Evolutionary conservation across 345 rosid species (phyloP).

Genomic region (Carallia brachiata): DNA sequence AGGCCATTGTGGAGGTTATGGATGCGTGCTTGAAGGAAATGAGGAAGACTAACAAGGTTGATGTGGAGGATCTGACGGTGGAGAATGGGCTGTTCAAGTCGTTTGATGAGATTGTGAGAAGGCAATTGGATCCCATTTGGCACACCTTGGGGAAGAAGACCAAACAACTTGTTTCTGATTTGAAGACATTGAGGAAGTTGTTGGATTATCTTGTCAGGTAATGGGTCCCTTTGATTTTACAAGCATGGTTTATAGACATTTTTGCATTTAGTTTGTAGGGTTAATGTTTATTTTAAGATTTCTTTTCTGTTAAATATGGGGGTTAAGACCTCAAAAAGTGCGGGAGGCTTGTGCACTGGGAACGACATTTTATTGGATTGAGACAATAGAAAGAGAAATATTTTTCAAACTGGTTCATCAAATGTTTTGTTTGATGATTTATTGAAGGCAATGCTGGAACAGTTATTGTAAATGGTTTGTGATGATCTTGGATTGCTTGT

Average conservation of each 20-base stretch:
- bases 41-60: conserved; percentile 94
- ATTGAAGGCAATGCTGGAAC: background rate
- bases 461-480: background rate
- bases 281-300: background rate
- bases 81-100: conserved; percentile 97
- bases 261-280: background rate
- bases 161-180: conserved; percentile 93
- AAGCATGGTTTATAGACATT: no score
- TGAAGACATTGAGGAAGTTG: conserved; percentile 93
- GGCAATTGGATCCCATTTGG: conserved; percentile 98
- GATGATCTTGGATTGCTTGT: conserved; percentile 1
- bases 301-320: background rate
- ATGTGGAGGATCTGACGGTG: conserved; percentile 90
- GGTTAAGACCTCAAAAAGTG: background rate
- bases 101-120: conserved; percentile 95
- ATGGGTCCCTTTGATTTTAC: no score
- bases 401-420: no score
- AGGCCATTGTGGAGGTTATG: conserved; percentile 82
- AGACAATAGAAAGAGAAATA: no score
- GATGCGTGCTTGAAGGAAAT: conserved; percentile 96
- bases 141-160: conserved; percentile 91
- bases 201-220: conserved; percentile 98
- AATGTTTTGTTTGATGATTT: background rate
- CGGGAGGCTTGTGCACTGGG: no score
- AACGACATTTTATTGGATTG: no score